Evolutionary conservation across 495 filamentous ascomycete species (phyloP), one percentile per base, ranked within the genome.

Genomic region (Hypoxylon crocopeplum): DNA sequence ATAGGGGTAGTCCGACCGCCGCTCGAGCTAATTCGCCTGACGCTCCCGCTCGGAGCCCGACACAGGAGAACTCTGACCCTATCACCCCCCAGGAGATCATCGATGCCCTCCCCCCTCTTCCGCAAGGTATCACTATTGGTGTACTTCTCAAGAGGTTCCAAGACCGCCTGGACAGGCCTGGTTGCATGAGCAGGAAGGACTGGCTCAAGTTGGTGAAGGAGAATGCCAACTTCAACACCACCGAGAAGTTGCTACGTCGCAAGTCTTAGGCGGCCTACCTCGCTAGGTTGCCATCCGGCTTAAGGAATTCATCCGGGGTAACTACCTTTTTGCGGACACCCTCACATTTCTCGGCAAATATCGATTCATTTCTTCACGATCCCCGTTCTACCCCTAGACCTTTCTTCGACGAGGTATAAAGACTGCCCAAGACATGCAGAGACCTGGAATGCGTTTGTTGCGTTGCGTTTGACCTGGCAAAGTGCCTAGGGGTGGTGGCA

Each of bases 41-140:
- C 25, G 73, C 75, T 44, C 40, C 69, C 11, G 69, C 68, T 56
- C 59, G 57, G 40, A 68, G 71, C 59, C 69, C 60, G 12, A 16
- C 47, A 10, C 49, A 56, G 33, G 45, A 49, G 13, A 24, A 50
- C 0, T 8, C 49, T 20, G 38, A 55, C 13, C 22, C 48, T 17
- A 60, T 68, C 19, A 65, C 68, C 6, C 74, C 82, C 4, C 83
- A 81, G n/a, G 92, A 95, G 68, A 87, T 94, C 48, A 76, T 87
- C 61, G 80, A 83, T 3, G 82, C 82, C 1, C 80, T 92, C 37
- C 88, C 88, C 1, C 72, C 78, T 5, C 77, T 78, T n/a, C 72
- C 68, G 0, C 66, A 74, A 1, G 91, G 90, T 24, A 88, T 93
- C 40, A 72, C 77, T 1, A 85, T 92, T 42, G 76, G 73, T 20